Base-by-base conservation (phyloP, 129 eudicot genomes). In the Flaveria sonorensis region DNA sequence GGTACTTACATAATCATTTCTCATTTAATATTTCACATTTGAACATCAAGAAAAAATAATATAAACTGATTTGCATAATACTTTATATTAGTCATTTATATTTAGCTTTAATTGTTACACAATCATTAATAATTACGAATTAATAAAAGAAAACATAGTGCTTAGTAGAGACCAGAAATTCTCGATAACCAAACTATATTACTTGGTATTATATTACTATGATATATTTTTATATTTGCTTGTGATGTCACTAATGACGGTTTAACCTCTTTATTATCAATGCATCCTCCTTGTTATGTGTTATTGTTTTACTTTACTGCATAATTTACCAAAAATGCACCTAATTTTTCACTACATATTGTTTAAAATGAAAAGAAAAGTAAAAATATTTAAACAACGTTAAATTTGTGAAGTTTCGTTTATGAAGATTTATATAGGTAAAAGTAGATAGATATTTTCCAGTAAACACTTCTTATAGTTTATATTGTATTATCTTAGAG, bases 211-310 rank as follows among this genome's bases (percentile, higher is more conserved):
- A 20, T 11, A 68, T 68, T 74, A 72, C 19, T 4, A 19, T 50
- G 10, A 15, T 15, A 57, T n/a, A 10, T 14, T 56, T 77, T 39
- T 47, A 18, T 40, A 53, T 59, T 46, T 10, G 24, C n/a, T 46
- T 45, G 71, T 78, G 82, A 78, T 21, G 82, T 78, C 71, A 78
- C 82, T 70, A 70, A 78, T 78, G 82, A 78, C 64, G 63, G 18
- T 68, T 70, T 78, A 24, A 45, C 63, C 71, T 78, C 76, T 70
- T 61, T 36, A 14, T 70, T 24, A 45, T 46, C 50, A 45, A 47
- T 45, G 62, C 52, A 59, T 67, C 55, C 68, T 30, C 81, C 73
- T 77, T 21, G 68, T 36, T 67, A 21, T 70, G 64, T 70, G 76
- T 77, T 26, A 39, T 15, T 74, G 26, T 2, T 36, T 39, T 53